A percentile compares a stretch with the other conserved stretches of the same genome.
Evolutionary conservation across 805 yeast species (phyloP).

Genomic region (Metschnikowia bowlesiae): DNA sequence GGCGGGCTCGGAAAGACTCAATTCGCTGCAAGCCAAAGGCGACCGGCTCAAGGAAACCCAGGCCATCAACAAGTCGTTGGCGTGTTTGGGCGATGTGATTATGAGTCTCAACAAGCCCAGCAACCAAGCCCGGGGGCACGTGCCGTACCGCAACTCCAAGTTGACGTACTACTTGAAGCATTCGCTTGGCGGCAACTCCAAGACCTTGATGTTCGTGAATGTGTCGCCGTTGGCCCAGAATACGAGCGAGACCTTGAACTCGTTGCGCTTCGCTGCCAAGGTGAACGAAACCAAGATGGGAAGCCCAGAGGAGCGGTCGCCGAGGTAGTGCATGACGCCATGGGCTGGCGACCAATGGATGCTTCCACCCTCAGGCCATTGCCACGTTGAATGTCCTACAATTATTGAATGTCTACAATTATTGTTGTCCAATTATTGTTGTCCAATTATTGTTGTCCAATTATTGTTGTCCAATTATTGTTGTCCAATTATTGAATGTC

Average conservation of each 20-base stretch:
- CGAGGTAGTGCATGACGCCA: background rate
- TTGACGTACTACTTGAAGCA: slow-evolving; percentile 80
- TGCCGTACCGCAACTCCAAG: slow-evolving; percentile 69
- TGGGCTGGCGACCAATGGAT: no score
- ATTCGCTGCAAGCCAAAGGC: slow-evolving; percentile 73
- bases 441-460: no score
- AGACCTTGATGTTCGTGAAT: slow-evolving; percentile 91
- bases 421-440: no score
- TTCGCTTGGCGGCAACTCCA: slow-evolving; percentile 80
- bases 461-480: no score
- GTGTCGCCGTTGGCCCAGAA: slow-evolving; percentile 64
- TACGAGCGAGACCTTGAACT: slow-evolving; percentile 73
- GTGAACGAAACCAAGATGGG: slow-evolving; percentile 51
- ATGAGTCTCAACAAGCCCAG: slow-evolving; percentile 50
- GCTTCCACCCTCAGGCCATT: no score
- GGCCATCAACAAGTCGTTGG: slow-evolving; percentile 80
- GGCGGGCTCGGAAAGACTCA: slow-evolving; percentile 89
- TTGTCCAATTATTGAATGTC: no score
- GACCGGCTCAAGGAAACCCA: slow-evolving; percentile 82
- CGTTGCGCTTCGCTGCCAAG: slow-evolving; percentile 84
- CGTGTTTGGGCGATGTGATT: slow-evolving; percentile 88
- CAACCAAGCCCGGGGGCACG: slow-evolving; percentile 36
- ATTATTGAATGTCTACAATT: no score
- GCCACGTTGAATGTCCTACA: no score
- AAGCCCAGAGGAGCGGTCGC: background rate